Evolutionary conservation across 2,329 filamentous ascomycete genomes (phyloP), one percentile per base, ranked within the genome.

Genomic region (Neofusicoccum parvum): DNA sequence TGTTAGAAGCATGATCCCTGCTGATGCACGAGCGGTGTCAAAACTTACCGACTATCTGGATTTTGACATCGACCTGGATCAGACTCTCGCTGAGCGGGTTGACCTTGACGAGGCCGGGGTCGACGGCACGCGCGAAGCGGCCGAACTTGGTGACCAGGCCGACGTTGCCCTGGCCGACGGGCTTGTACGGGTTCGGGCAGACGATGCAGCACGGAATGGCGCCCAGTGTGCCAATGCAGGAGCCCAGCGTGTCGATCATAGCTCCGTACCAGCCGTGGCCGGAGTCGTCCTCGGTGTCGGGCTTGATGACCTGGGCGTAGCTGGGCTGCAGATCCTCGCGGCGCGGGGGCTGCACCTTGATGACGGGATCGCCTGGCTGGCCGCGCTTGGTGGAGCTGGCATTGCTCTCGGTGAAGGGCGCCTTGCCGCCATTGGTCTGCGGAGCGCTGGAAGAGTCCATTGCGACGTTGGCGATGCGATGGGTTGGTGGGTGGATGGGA

Each of bases 101-200:
- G 84, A 99, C 89, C 84, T 96, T 96, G 79, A 98, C 92, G 37
- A 99, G 89, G 77, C 95, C 95, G 2, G 95, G 95, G 78, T 99
- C 95, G 70, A 98, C 94, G 11, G 95, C 93, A 79, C 94, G 91
- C 80, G 96, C 92, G 82, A 99, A 98, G 69, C 89, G 86, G 71
- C 95, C 95, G 71, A 99, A 99, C 80, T 94, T 96, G 75, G 94
- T 97, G 76, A 99, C 90, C 50, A 99, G 86, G 67, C 95, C 95
- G 56, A 99, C 95, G 72, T 97, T 94, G 72, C 95, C 95, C 82
- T 98, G 95, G 65, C 86, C 83, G 67, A 99, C 94, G 54, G 88
- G 89, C 83, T 96, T 96, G 86, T 94, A 98, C 2, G 94, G 95
- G 81, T 99, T 99, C 58, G 95, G 95, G 82, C 91, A 97, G 80